Conservation (phyloP, 768 basidiomycete species). For the Phlebiopsis flavidoalba region DNA sequence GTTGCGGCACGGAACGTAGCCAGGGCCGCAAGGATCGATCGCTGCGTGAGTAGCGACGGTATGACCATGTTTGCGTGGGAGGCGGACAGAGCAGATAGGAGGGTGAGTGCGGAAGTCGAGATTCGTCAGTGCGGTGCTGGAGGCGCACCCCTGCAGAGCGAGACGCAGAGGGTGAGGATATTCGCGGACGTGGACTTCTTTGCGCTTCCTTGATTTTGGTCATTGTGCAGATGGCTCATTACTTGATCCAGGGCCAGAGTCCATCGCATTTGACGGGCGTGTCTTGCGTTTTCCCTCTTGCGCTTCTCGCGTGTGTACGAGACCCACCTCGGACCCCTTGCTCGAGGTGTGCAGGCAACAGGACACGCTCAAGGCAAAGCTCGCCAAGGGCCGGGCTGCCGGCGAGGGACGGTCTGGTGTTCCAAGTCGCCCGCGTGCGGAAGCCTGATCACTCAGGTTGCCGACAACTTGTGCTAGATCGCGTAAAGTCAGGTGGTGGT, state of each 20-base stretch:
- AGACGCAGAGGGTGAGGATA: slow-evolving; percentile 73
- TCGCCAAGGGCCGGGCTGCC: slow-evolving; percentile 47
- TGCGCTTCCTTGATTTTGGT: background rate
- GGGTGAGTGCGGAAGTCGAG: slow-evolving; percentile 86
- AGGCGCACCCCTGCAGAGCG: slow-evolving; percentile 69
- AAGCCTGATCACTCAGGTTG: slow-evolving; percentile 65
- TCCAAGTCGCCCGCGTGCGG: slow-evolving; percentile 60
- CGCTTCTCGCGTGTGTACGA: slow-evolving; percentile 70
- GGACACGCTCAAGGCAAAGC: slow-evolving; percentile 52
- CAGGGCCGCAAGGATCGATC: slow-evolving; percentile 48
- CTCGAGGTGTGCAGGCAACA: slow-evolving; percentile 69
- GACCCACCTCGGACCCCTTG: slow-evolving; percentile 44
- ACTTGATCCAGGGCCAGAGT: slow-evolving; percentile 36
- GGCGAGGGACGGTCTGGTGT: slow-evolving; percentile 46
- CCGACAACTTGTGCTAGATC: slow-evolving; percentile 30
- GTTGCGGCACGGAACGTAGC: too few relatives aligned
- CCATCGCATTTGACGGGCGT: slow-evolving; percentile 77
- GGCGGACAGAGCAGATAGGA: slow-evolving; percentile 47
- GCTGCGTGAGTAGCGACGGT: slow-evolving; percentile 24
- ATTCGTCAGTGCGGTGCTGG: slow-evolving; percentile 77
- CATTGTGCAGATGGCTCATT: slow-evolving; percentile 3
- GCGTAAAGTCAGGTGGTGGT: background rate
- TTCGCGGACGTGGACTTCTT: slow-evolving; percentile 52
- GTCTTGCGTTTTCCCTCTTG: slow-evolving; percentile 70
- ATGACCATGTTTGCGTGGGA: slow-evolving; percentile 26